Percentiles rank a stretch among this genome's conserved stretches.
Evolutionary conservation across 345 rosid species (phyloP).

Genomic region (Populus simonii): DNA sequence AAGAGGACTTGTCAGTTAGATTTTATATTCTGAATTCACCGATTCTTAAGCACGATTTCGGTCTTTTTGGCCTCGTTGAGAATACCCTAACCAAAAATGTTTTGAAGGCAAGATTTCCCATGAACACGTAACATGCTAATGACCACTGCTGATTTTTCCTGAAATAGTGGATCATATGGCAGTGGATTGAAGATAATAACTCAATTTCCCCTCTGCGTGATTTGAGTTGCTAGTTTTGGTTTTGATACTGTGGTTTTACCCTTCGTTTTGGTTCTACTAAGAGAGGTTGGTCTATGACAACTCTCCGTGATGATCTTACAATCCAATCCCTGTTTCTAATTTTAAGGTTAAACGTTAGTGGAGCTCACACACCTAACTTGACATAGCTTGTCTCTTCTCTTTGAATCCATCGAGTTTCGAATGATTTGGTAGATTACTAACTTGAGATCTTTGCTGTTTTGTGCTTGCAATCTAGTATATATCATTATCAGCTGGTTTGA

Average conservation of each 20-base stretch:
- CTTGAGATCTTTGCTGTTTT: not conserved
- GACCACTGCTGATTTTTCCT: not conserved
- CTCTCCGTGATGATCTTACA: too few relatives aligned
- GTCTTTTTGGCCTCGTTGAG: not conserved
- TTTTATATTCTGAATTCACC: too few relatives aligned
- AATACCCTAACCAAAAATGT: not conserved
- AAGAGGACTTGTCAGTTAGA: too few relatives aligned
- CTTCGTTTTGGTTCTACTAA: too few relatives aligned
- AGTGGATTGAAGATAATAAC: too few relatives aligned
- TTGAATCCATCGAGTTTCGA: not conserved
- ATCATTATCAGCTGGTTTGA: not conserved
- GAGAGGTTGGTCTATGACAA: not conserved
- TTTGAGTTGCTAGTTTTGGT: too few relatives aligned
- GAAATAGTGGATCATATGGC: too few relatives aligned
- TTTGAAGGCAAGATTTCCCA: not conserved
- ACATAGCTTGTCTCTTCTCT: not conserved
- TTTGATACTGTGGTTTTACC: too few relatives aligned
- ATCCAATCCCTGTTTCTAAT: too few relatives aligned
- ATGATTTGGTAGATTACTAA: not conserved
- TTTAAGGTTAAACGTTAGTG: not conserved
- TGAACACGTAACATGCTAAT: not conserved
- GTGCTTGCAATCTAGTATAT: not conserved
- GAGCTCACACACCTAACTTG: not conserved
- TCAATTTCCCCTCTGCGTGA: too few relatives aligned
- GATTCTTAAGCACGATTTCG: too few relatives aligned